Conservation (phyloP, 139 green algal genomes). For the Chlamydomonas sphaeroides region DNA sequence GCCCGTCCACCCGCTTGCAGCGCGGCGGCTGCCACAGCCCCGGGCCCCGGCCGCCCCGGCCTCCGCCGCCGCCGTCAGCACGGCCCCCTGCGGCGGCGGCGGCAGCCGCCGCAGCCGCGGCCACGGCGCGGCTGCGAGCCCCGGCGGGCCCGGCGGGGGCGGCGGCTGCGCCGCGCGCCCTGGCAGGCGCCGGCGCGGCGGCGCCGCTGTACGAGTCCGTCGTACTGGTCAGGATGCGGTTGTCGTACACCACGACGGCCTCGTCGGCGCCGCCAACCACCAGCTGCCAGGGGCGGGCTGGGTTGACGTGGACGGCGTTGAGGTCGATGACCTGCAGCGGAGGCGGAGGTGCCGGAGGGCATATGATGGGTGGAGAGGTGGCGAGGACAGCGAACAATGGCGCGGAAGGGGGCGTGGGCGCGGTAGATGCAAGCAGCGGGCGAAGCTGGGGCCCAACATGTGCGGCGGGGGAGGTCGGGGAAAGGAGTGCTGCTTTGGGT, state of each 20-base stretch:
- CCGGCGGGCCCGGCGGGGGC: background rate
- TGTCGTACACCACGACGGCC: constrained; percentile 56
- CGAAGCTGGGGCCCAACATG: too few species aligned
- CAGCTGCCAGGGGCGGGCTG: constrained; percentile 50
- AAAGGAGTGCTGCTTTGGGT: too few species aligned
- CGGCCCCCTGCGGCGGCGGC: too few species aligned
- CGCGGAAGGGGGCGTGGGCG: too few species aligned
- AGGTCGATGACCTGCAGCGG: constrained; percentile 35
- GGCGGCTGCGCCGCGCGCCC: background rate
- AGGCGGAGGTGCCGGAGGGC: too few species aligned
- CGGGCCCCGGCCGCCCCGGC: too few species aligned
- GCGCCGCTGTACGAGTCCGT: constrained; percentile 2
- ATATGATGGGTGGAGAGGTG: too few species aligned
- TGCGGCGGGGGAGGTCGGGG: too few species aligned
- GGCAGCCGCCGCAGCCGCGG: background rate
- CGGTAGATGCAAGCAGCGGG: too few species aligned
- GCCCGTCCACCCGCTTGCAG: background rate
- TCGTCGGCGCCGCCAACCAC: constrained; percentile 58
- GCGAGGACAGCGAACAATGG: too few species aligned
- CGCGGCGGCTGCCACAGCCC: background rate
- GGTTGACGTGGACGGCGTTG: constrained; percentile 59
- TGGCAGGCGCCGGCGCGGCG: background rate
- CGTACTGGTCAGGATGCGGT: constrained; percentile 17
- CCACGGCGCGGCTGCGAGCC: too few species aligned
- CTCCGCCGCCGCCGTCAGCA: background rate